These are phyloP conservation scores for Dendrostoma leiphaemia DNA, from an alignment of 2,329 filamentous ascomycete species.

Conservation along the genomic window DNA sequence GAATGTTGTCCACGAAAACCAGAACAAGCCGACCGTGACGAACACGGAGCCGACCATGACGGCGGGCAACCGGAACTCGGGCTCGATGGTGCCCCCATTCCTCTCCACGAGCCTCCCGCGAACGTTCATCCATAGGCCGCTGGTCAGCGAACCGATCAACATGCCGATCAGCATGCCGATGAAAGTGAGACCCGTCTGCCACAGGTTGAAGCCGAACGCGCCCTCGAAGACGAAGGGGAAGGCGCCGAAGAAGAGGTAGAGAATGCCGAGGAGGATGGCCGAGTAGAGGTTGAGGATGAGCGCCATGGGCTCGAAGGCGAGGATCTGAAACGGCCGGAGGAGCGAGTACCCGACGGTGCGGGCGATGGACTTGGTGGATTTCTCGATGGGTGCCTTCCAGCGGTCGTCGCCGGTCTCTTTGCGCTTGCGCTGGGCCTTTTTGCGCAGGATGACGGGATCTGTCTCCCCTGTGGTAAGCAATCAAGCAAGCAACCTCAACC, in stretches of 20 bases:
- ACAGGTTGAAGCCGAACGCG: slow-evolving; percentile 74
- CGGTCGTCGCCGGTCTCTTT: slow-evolving; percentile 74
- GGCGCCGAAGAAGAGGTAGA: slow-evolving; percentile 90
- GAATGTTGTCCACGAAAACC: slow-evolving; percentile 85
- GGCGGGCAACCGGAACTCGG: slow-evolving; percentile 81
- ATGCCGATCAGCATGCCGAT: slow-evolving; percentile 69
- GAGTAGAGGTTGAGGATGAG: slow-evolving; percentile 78
- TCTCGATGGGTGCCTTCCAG: slow-evolving; percentile 78
- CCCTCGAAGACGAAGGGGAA: slow-evolving; percentile 76
- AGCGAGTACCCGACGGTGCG: slow-evolving; percentile 58
- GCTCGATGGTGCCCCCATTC: slow-evolving; percentile 64
- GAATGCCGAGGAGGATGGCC: slow-evolving; percentile 79
- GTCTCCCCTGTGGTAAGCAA: background rate
- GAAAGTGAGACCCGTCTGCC: slow-evolving; percentile 79
- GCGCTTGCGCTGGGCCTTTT: slow-evolving; percentile 68
- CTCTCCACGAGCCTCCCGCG: slow-evolving; percentile 56
- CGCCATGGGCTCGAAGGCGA: slow-evolving; percentile 82
- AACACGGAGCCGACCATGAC: slow-evolving; percentile 72
- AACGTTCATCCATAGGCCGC: slow-evolving; percentile 64
- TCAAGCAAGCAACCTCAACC: background rate
- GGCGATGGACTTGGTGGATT: slow-evolving; percentile 63
- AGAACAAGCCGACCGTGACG: slow-evolving; percentile 79
- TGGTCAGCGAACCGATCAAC: slow-evolving; percentile 58
- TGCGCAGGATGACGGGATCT: slow-evolving; percentile 68
- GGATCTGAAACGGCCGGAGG: slow-evolving; percentile 72